phyloP scores from a whole-genome alignment of 2,329 filamentous ascomycete species.

The Byssochlamys sp. region DNA sequence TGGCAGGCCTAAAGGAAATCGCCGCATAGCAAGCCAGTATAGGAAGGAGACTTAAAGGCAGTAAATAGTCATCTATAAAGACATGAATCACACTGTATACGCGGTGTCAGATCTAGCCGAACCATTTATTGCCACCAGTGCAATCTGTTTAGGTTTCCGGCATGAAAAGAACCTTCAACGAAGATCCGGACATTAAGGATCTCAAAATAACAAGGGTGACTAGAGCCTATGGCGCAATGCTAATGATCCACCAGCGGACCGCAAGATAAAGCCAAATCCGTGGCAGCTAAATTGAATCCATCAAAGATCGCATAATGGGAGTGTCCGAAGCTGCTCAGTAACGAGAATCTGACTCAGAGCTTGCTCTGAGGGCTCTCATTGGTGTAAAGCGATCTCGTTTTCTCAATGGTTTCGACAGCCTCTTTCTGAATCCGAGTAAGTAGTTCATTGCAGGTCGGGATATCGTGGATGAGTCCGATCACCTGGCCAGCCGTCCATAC shows the following conservation, averaged over 20 bases:
- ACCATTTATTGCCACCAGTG: neutral
- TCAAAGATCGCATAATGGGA: neutral
- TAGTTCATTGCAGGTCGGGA: constrained; percentile 63
- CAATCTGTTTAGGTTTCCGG: neutral
- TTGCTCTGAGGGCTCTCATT: constrained; percentile 43
- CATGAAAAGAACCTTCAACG: neutral
- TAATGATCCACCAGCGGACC: neutral
- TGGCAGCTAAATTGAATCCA: neutral
- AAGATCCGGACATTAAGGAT: neutral
- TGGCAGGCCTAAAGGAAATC: neutral
- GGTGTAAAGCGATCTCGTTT: constrained; percentile 48
- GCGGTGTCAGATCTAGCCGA: neutral
- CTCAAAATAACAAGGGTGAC: neutral
- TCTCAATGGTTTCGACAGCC: constrained; percentile 56
- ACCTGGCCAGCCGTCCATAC: constrained; percentile 95
- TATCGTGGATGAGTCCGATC: constrained; percentile 77
- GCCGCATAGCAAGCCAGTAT: neutral
- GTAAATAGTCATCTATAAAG: too few species aligned
- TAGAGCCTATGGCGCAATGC: too few species aligned
- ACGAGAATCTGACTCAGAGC: constrained; percentile 34
- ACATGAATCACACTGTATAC: too few species aligned
- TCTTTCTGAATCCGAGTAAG: constrained; percentile 67
- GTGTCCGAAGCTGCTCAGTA: neutral
- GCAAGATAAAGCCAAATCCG: neutral
- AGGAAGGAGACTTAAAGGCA: too few species aligned